Percentiles rank a stretch among this genome's conserved stretches.
phyloP scores from a whole-genome alignment of 1,284 basidiomycete species.

The Cryptococcus sp. region DNA sequence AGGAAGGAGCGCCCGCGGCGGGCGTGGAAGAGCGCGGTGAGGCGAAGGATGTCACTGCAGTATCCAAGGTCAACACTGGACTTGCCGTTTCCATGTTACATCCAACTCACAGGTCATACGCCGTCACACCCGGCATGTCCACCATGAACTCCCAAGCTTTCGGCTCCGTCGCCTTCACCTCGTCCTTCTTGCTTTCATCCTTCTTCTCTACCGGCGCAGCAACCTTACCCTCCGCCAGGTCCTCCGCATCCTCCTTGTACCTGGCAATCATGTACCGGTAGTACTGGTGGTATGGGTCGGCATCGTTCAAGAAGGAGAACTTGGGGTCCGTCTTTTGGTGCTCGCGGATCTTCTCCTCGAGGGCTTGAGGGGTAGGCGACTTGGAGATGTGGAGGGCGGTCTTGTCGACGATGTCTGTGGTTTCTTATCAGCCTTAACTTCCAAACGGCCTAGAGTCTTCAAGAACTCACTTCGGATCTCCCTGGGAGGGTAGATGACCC shows the following conservation, averaged over 20 bases:
- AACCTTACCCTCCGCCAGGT: constrained; percentile 52
- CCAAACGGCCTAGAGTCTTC: constrained; percentile 1
- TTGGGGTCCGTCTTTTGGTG: constrained; percentile 90
- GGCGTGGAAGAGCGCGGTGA: constrained; percentile 94
- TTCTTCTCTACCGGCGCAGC: constrained; percentile 32
- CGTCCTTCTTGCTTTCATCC: constrained; percentile 53
- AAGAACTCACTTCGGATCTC: constrained; percentile 81
- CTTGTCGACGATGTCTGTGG: constrained; percentile 87
- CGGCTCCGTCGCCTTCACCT: constrained; percentile 63
- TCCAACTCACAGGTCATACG: constrained; percentile 76
- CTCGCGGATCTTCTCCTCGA: constrained; percentile 94
- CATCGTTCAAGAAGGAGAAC: constrained; percentile 87
- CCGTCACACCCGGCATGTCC: constrained; percentile 82
- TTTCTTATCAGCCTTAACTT: constrained; percentile 7
- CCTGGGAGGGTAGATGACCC: constrained; percentile 85
- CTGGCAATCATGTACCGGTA: constrained; percentile 79
- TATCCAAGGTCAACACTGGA: not conserved
- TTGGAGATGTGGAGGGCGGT: constrained; percentile 92
- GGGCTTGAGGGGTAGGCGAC: constrained; percentile 78
- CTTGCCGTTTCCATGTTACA: not conserved
- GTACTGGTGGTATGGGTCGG: constrained; percentile 95
- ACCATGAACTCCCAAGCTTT: constrained; percentile 78
- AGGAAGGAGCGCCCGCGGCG: constrained; percentile 86
- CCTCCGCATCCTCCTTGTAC: constrained; percentile 64
- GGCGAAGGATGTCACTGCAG: constrained; percentile 73